Evolutionary conservation across 371 early-diverging fungal species (phyloP), one percentile per base, ranked within the genome.

Genomic region (Entomophthora muscae): DNA sequence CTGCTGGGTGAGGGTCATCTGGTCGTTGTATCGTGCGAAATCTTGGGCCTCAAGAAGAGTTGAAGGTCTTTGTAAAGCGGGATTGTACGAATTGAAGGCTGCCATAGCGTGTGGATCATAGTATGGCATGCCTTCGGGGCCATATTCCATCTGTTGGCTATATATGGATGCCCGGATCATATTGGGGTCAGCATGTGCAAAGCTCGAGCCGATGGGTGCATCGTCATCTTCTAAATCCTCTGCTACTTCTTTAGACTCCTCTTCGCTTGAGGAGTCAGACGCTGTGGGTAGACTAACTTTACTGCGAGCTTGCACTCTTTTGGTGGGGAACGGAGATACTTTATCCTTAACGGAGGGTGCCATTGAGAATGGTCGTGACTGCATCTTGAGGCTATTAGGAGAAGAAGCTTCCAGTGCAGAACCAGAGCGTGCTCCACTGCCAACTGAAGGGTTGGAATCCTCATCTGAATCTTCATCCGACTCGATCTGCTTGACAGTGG

Each of bases 31-130:
- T 5, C 62, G 32, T 17, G 24, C 29, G 21, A 28, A 52, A 7
- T 62, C 62, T 30, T 62, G 62, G 29, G 62, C 62, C 26, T 62
- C 62, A 3, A 62, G 13, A 5, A 62, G 30, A 51, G 17, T 62
- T 5, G 53, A 52, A 29, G 62, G 62, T 23, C 42, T 12, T 21
- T 30, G 61, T 42, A 61, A 51, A 32, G 31, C 42, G 1, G 61
- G 61, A 30, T 61, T 61, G 27, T 61, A 61, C 22, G 31, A 24
- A 42, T 31, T 42, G 26, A 32, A 61, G 27, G 61, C 31, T 7
- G 61, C 42, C 32, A 33, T 30, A 24, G 31, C 42, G 10, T 61
- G 61, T 21, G 61, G 61, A 24, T 61, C 42, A 17, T 42, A 61
- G 26, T 61, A 61, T 26, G 61, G 61, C n/a, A 26, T 61, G 42